phyloP scores from a whole-genome alignment of 441 rosid genomes.

The Manihot esculenta region DNA sequence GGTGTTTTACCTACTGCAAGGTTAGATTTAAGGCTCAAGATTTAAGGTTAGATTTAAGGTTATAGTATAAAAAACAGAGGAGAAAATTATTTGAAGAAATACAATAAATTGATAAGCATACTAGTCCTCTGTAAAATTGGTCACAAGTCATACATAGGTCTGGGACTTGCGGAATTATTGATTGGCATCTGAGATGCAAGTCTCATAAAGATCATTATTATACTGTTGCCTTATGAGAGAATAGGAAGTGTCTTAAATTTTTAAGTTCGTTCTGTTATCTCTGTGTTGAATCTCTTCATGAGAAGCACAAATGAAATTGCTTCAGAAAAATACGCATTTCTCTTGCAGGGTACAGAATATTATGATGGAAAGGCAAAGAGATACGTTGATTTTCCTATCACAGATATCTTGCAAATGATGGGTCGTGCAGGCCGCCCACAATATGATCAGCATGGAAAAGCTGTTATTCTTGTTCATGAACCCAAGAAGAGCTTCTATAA shows the following conservation, averaged over 20 bases:
- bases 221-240: slow-evolving; percentile 3
- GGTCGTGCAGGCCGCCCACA: slow-evolving; percentile 99
- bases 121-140: not conserved
- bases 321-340: slow-evolving; percentile 20
- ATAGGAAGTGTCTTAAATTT: not conserved
- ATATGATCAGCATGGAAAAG: slow-evolving; percentile 98
- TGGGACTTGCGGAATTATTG: not conserved
- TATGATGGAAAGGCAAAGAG: slow-evolving; percentile 96
- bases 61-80: not conserved
- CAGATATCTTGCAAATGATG: slow-evolving; percentile 99
- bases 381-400: slow-evolving; percentile 97
- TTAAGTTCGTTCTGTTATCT: slow-evolving; percentile 17
- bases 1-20: not conserved
- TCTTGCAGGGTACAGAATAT: slow-evolving; percentile 91
- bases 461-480: slow-evolving; percentile 98
- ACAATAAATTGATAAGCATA: not conserved
- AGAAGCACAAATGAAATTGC: slow-evolving; percentile 2
- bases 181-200: not conserved
- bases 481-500: slow-evolving; percentile 99
- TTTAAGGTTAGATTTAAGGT: not conserved
- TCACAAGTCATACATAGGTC: not conserved
- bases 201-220: not conserved
- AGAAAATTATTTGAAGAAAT: not conserved
- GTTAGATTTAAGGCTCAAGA: not conserved
- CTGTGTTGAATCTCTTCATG: not conserved